Percentiles rank a stretch among this genome's conserved stretches.
These are phyloP conservation scores for Trichophyton rubrum DNA, from an alignment of 2,329 filamentous ascomycete genomes.

Conservation along the genomic window DNA sequence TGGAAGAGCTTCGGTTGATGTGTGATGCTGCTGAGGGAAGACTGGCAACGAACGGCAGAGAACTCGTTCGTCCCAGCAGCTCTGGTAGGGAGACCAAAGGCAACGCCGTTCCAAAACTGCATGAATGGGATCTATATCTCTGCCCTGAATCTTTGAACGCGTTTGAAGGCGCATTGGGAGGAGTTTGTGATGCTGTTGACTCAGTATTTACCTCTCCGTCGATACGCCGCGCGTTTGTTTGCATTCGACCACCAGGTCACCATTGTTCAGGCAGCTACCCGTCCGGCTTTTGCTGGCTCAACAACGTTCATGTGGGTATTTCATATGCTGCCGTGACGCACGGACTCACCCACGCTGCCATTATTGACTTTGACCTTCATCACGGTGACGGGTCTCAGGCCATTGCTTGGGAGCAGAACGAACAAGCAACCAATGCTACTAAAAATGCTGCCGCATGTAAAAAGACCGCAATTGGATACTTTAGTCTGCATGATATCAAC, in stretches of 20 bases:
- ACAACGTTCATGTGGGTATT: conserved; percentile 95
- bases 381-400: conserved; percentile 93
- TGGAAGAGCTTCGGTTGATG: conserved; percentile 79
- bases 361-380: conserved; percentile 83
- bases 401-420: conserved; percentile 84
- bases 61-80: conserved; percentile 52
- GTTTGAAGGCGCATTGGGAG: conserved; percentile 81
- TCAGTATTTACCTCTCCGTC: conserved; percentile 56
- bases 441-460: conserved; percentile 66
- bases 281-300: conserved; percentile 96
- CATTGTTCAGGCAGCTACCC: conserved; percentile 84
- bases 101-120: conserved; percentile 44
- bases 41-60: conserved; percentile 63
- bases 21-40: conserved; percentile 69
- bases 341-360: conserved; percentile 83
- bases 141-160: conserved; percentile 75
- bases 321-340: conserved; percentile 76
- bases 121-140: conserved; percentile 84
- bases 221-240: conserved; percentile 73
- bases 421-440: conserved; percentile 47
- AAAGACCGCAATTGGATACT: conserved; percentile 84
- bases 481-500: conserved; percentile 95
- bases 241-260: conserved; percentile 83
- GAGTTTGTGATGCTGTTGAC: conserved; percentile 87
- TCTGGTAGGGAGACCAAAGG: conserved; percentile 31